Evolutionary conservation across 163 green algal genomes (phyloP), one percentile per base, ranked within the genome.

Genomic region (Picocystis sp.): DNA sequence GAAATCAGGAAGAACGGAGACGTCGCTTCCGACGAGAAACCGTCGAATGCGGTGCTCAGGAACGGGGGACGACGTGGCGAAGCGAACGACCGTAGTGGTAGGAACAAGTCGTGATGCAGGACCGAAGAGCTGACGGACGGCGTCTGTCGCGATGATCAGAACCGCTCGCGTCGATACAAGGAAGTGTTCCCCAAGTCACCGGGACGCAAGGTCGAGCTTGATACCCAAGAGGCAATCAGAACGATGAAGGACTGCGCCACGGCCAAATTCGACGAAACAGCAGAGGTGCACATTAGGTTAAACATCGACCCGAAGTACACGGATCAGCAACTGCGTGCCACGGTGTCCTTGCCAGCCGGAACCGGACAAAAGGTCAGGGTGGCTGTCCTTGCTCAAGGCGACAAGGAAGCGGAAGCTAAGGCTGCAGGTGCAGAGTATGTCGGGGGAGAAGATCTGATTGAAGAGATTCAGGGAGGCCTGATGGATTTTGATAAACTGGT

Each of bases 401-500:
- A 92, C 56, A 92, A 93, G 45, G 67, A 87, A 50, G 67, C 70
- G n/a, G 62, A 71, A 29, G 91, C 91, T 5, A 87, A 84, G 56
- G 74, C 81, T 13, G 81, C 84, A n/a, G 89, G 89, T 22, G 90
- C 91, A 34, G 91, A 96, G 60, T 74, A 83, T 49, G 83, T 80
- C 35, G 91, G 91, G 22, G 75, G 43, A 5, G 88, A 96, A 47
- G 87, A 94, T 51, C 76, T 99, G 47, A 87, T 99, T 38, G 83
- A 94, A 44, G 73, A 86, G 64, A 98, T 99, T 54, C 68, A 66
- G 29, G 79, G 75, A 25, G 90, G 91, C 47, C 91, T 93, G 69
- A 77, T 99, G 71, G 90, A 96, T 52, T 99, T 99, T 61, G 89
- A 99, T 71, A 95, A 96, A 76, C 81, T 97, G 23, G 81, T 99